Percentiles rank a stretch among this genome's conserved stretches.
These are phyloP conservation scores for Komagataella ulmi DNA, from an alignment of 805 yeast genomes.

Conservation along the genomic window DNA sequence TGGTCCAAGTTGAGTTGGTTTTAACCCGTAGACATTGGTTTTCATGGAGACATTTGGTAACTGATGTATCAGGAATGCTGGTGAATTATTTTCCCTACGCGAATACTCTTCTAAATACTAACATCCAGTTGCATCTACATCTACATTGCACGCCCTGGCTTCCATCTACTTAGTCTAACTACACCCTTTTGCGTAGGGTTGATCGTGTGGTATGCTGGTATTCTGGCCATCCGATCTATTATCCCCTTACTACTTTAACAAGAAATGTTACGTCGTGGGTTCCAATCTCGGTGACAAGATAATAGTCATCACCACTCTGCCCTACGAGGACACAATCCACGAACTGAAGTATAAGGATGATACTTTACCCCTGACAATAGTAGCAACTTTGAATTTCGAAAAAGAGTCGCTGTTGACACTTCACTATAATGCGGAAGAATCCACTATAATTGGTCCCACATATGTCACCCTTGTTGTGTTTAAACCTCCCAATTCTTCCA, in stretches of 20 bases:
- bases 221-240: background rate
- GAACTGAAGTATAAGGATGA: conserved; percentile 7
- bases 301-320: conserved; percentile 1
- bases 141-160: background rate
- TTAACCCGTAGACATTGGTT: background rate
- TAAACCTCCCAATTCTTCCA: conserved; percentile 56
- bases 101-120: background rate
- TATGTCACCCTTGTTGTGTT: conserved; percentile 29
- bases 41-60: background rate
- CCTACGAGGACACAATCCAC: conserved; percentile 4
- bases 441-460: background rate
- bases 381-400: background rate
- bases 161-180: background rate
- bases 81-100: background rate
- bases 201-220: background rate
- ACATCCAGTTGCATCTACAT: background rate
- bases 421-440: background rate
- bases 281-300: background rate
- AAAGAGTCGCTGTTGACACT: background rate
- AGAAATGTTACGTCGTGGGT: background rate
- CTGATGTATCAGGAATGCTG: background rate
- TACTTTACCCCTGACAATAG: conserved; percentile 6
- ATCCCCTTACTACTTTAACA: background rate
- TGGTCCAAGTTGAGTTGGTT: background rate
- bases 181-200: background rate